A percentile compares a stretch with the other conserved stretches of the same genome.
Evolutionary conservation across 805 yeast species (phyloP).

Genomic region (Myxozyma mucilagina): DNA sequence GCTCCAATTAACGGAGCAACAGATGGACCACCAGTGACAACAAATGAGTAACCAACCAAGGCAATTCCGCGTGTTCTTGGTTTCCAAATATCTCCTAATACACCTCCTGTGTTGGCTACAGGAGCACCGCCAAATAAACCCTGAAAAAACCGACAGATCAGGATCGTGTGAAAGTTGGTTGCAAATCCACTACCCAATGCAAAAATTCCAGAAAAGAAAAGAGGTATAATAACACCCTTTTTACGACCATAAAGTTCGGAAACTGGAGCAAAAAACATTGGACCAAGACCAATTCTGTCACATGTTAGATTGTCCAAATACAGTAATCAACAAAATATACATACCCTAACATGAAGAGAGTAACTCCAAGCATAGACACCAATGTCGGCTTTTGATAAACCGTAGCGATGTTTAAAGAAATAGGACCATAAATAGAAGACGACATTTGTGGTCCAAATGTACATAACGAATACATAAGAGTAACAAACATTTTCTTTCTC

Average conservation of each 20-base stretch:
- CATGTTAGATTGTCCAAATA: not conserved
- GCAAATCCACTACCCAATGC: slow-evolving; percentile 55
- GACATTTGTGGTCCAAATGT: slow-evolving; percentile 53
- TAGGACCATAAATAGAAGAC: slow-evolving; percentile 46
- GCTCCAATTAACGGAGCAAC: slow-evolving; percentile 55
- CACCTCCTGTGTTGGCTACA: slow-evolving; percentile 60
- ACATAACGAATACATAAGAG: slow-evolving; percentile 44
- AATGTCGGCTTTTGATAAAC: slow-evolving; percentile 3
- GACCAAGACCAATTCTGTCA: slow-evolving; percentile 49
- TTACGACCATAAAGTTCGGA: slow-evolving; percentile 47
- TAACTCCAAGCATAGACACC: slow-evolving; percentile 26
- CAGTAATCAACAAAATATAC: not conserved
- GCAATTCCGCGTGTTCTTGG: slow-evolving; percentile 58
- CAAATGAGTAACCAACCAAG: slow-evolving; percentile 50
- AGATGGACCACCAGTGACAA: slow-evolving; percentile 48
- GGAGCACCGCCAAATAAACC: slow-evolving; percentile 65
- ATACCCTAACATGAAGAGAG: slow-evolving; percentile 26
- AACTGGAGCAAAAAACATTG: slow-evolving; percentile 63
- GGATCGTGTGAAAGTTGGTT: slow-evolving; percentile 50
- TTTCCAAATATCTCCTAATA: slow-evolving; percentile 56
- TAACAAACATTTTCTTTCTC: slow-evolving; percentile 43
- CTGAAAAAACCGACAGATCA: slow-evolving; percentile 56
- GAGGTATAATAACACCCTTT: slow-evolving; percentile 48
- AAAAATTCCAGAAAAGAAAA: slow-evolving; percentile 45
- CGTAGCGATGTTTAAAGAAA: slow-evolving; percentile 10